Percentiles rank a stretch among this genome's conserved stretches.
Conservation (phyloP, 805 yeast species). For the Grigorovia jiainica region DNA sequence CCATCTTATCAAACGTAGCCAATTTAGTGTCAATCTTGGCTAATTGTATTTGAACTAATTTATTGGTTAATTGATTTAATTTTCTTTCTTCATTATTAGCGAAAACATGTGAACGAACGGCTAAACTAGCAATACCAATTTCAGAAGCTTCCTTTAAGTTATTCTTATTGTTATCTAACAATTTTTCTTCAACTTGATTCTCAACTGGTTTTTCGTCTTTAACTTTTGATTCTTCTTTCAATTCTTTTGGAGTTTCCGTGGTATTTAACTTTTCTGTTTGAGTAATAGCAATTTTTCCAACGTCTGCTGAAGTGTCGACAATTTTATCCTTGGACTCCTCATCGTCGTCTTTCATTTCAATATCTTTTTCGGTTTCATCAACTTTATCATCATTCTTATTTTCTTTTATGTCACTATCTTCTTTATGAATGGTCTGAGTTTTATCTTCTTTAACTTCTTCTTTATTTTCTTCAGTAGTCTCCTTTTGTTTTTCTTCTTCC, state of each 20-base stretch:
- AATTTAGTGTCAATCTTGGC: conserved; percentile 58
- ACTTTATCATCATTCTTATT: background rate
- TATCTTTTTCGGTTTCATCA: background rate
- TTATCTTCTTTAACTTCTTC: background rate
- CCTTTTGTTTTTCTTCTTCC: background rate
- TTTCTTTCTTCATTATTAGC: conserved; percentile 76
- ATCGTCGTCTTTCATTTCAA: too few species aligned
- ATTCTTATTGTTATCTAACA: too few species aligned
- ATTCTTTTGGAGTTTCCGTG: background rate
- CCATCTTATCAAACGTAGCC: conserved; percentile 48
- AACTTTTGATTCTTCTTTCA: too few species aligned
- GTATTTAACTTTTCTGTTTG: too few species aligned
- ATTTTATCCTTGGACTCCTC: too few species aligned
- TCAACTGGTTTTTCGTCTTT: too few species aligned
- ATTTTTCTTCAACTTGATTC: background rate
- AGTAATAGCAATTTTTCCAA: too few species aligned
- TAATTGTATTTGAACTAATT: conserved; percentile 52
- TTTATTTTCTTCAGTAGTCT: background rate
- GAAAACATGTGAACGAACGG: conserved; percentile 70
- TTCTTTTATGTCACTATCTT: too few species aligned
- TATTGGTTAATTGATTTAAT: conserved; percentile 48
- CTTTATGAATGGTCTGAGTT: too few species aligned
- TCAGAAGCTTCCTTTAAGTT: conserved; percentile 46
- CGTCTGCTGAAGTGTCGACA: too few species aligned
- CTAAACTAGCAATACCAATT: conserved; percentile 66